Evolutionary conservation across 495 filamentous ascomycete genomes (phyloP), one percentile per base, ranked within the genome.

Genomic region (Aspergillus leporis): DNA sequence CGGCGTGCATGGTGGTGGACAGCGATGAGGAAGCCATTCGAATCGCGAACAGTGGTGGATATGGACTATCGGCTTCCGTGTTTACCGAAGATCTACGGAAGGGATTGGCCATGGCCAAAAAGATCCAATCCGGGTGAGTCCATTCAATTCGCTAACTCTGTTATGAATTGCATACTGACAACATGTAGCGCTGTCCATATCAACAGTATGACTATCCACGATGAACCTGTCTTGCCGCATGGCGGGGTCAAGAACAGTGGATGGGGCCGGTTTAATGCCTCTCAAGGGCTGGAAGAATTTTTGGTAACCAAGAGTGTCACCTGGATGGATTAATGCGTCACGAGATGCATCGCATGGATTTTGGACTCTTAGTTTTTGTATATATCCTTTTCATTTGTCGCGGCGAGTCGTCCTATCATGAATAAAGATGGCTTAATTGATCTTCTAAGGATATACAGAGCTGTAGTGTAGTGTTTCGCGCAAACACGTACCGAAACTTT

Each of bases 221-320:
- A 97, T 64, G 91, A 96, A 74, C 75, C 85, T 2, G 78, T 75
- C 19, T 69, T 95, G 51, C 90, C 91, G 16, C 91, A 95, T 74
- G 91, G 92, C 14, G 92, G 92, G 21, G 84, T 86, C 53, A 97
- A 97, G 81, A 83, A 85, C 53, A 91, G 88, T 63, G 92, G 92
- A 4, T 93, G 84, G 75, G 92, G 92, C 0, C 69, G 84, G 9
- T 87, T 87, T 64, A 84, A 84, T 66, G 76, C 71, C 0, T 69
- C 67, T 22, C 77, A 77, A 63, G 84, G 84, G 0, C 55, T 87
- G 50, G 74, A 88, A 43, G 92, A 97, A 76, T 97, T 92, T 75
- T 69, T 93, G 69, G 79, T 83, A 62, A 85, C 85, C 22, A 97
- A 97, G 83, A 92, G 85, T 40, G 81, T 97, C 18, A 96, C 91